A percentile compares a stretch with the other conserved stretches of the same genome.
Conservation (phyloP, 768 basidiomycete genomes). For the Phaeotremella skinneri region DNA sequence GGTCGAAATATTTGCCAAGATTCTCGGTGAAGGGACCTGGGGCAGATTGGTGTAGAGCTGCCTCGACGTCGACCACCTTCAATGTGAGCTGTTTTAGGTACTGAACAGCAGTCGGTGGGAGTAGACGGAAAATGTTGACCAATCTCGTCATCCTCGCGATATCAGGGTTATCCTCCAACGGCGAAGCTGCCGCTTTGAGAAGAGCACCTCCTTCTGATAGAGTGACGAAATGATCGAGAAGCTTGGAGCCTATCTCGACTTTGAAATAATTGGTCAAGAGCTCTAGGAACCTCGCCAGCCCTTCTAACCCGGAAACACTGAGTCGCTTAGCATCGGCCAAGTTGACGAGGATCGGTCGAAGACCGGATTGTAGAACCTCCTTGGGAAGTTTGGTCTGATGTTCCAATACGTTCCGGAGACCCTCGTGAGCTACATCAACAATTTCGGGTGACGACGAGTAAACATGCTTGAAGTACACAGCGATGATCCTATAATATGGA, state of each 20-base stretch:
- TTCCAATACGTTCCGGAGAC: slow-evolving; percentile 78
- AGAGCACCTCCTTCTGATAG: slow-evolving; percentile 88
- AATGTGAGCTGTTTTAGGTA: slow-evolving; percentile 86
- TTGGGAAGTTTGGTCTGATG: slow-evolving; percentile 90
- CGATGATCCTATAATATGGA: slow-evolving; percentile 66
- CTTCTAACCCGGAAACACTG: slow-evolving; percentile 82
- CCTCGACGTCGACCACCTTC: slow-evolving; percentile 85
- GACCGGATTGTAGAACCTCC: slow-evolving; percentile 88
- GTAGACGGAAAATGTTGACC: slow-evolving; percentile 93
- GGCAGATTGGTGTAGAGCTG: slow-evolving; percentile 83
- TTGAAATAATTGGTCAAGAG: slow-evolving; percentile 98
- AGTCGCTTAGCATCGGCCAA: slow-evolving; percentile 92
- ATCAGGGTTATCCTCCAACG: slow-evolving; percentile 77
- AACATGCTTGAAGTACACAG: slow-evolving; percentile 96
- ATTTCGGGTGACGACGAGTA: slow-evolving; percentile 88
- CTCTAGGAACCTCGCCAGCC: slow-evolving; percentile 86
- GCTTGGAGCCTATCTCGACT: slow-evolving; percentile 96
- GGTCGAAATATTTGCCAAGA: slow-evolving; percentile 82
- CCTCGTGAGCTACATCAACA: slow-evolving; percentile 92
- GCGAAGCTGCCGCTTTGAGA: slow-evolving; percentile 71
- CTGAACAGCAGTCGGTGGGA: slow-evolving; percentile 81
- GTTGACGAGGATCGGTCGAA: slow-evolving; percentile 96
- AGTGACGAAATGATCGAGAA: slow-evolving; percentile 90
- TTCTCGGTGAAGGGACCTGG: slow-evolving; percentile 90
- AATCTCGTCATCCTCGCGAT: slow-evolving; percentile 91